These are phyloP conservation scores for Nakazawaea sp. DNA, from an alignment of 805 yeast genomes.

Conservation along the genomic window DNA sequence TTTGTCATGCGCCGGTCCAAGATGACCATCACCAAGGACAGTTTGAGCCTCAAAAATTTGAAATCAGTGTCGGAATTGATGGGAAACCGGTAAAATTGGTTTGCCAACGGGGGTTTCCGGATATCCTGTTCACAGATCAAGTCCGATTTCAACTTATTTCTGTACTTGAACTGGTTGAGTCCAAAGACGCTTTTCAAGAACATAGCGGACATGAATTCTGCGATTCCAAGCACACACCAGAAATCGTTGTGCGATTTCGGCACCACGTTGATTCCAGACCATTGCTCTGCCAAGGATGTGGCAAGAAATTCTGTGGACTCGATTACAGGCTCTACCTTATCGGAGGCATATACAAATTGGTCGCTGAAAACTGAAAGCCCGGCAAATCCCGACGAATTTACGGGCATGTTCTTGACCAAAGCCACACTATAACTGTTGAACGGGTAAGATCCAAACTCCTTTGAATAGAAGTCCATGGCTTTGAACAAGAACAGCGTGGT, in stretches of 20 bases:
- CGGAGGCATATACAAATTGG: constrained; percentile 61
- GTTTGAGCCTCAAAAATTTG: constrained; percentile 65
- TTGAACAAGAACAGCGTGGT: constrained; percentile 70
- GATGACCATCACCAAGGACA: constrained; percentile 80
- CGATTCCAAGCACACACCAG: constrained; percentile 87
- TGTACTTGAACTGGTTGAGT: constrained; percentile 68
- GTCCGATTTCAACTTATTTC: constrained; percentile 60
- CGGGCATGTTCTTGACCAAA: constrained; percentile 55
- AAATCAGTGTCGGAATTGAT: constrained; percentile 50
- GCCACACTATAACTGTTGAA: constrained; percentile 75
- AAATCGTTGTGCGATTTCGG: constrained; percentile 73
- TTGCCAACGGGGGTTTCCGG: constrained; percentile 76
- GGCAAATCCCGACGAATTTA: constrained; percentile 55
- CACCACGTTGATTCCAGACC: constrained; percentile 89
- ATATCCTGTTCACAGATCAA: constrained; percentile 66
- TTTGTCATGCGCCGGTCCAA: constrained; percentile 91
- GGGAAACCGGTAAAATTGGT: constrained; percentile 62
- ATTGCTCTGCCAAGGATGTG: constrained; percentile 73
- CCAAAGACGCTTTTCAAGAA: constrained; percentile 74
- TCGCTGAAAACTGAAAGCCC: constrained; percentile 63
- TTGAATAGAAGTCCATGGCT: constrained; percentile 77
- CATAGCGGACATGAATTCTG: constrained; percentile 74
- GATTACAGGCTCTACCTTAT: constrained; percentile 73
- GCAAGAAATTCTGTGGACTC: constrained; percentile 61
- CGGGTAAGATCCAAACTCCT: constrained; percentile 91